phyloP scores from a whole-genome alignment of 1,284 basidiomycete genomes.

The Singerocomus rubriflavus region DNA sequence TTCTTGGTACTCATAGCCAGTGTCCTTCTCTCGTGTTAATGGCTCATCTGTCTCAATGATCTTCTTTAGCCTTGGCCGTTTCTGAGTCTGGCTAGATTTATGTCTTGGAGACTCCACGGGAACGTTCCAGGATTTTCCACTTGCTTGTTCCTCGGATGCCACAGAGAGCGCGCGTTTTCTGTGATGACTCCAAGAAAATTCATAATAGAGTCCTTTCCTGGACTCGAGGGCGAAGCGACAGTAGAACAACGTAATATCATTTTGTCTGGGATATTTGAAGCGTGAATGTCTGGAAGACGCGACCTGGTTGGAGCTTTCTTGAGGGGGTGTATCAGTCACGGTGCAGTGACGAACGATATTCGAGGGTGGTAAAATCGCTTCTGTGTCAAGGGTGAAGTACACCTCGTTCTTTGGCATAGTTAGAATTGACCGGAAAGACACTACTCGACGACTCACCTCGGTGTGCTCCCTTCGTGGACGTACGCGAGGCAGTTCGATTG shows the following conservation, averaged over 20 bases:
- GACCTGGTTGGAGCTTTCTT: constrained; percentile 9
- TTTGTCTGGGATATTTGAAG: constrained; percentile 10
- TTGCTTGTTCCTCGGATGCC: constrained; percentile 27
- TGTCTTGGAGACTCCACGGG: constrained; percentile 13
- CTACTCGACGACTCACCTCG: constrained; percentile 41
- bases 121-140: constrained; percentile 30
- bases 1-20: constrained; percentile 23
- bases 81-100: constrained; percentile 10
- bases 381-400: constrained; percentile 56
- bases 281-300: constrained; percentile 8
- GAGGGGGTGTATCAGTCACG: constrained; percentile 37
- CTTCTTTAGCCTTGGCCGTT: constrained; percentile 18
- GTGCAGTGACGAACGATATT: constrained; percentile 51
- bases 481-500: constrained; percentile 53
- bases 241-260: constrained; percentile 36
- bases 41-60: constrained; percentile 24
- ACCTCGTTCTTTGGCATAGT: constrained; percentile 56
- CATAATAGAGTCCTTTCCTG: constrained; percentile 58
- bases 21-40: constrained; percentile 17
- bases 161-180: constrained; percentile 36
- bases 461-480: constrained; percentile 55
- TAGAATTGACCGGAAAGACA: background rate
- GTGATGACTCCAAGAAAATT: constrained; percentile 56
- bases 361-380: constrained; percentile 46
- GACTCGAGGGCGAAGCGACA: constrained; percentile 62